Percentiles rank a stretch among this genome's conserved stretches.
phyloP scores from a whole-genome alignment of 257 asterid species.

The Verbascum thapsus region DNA sequence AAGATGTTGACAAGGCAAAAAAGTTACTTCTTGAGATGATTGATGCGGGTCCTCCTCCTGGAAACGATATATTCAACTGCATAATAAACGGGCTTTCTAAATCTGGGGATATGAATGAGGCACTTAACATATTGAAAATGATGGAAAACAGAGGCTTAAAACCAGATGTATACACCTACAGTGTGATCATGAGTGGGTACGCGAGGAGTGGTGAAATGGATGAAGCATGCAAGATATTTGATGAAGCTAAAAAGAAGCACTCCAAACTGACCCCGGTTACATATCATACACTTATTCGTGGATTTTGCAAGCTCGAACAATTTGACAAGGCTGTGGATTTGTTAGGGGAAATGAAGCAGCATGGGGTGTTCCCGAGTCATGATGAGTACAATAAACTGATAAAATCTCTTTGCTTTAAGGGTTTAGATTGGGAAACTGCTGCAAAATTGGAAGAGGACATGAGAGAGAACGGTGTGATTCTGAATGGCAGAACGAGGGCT shows the following conservation, averaged over 20 bases:
- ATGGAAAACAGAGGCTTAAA: conserved; percentile 82
- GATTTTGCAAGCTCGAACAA: conserved; percentile 79
- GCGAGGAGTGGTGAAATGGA: conserved; percentile 64
- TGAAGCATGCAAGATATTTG: conserved; percentile 65
- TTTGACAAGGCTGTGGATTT: conserved; percentile 67
- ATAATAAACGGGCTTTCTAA: conserved; percentile 71
- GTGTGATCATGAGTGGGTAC: conserved; percentile 73
- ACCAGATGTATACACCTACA: conserved; percentile 79
- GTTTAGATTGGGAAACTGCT: conserved; percentile 81
- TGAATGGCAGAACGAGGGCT: conserved; percentile 67
- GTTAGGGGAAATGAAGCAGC: conserved; percentile 69
- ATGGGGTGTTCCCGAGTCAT: conserved; percentile 61
- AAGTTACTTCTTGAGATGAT: conserved; percentile 67
- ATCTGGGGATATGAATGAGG: conserved; percentile 63
- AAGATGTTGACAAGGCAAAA: conserved; percentile 64
- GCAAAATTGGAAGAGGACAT: conserved; percentile 68
- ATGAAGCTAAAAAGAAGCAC: conserved; percentile 71
- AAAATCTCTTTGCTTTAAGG: conserved; percentile 79
- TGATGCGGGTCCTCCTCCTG: conserved; percentile 80
- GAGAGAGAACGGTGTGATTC: conserved; percentile 61
- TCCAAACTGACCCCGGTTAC: conserved; percentile 59
- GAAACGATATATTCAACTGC: conserved; percentile 60
- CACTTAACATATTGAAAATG: conserved; percentile 45
- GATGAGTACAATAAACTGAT: conserved; percentile 83
- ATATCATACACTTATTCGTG: conserved; percentile 75